phyloP scores from a whole-genome alignment of 2,329 filamentous ascomycete species.

The Clonostachys chloroleuca region DNA sequence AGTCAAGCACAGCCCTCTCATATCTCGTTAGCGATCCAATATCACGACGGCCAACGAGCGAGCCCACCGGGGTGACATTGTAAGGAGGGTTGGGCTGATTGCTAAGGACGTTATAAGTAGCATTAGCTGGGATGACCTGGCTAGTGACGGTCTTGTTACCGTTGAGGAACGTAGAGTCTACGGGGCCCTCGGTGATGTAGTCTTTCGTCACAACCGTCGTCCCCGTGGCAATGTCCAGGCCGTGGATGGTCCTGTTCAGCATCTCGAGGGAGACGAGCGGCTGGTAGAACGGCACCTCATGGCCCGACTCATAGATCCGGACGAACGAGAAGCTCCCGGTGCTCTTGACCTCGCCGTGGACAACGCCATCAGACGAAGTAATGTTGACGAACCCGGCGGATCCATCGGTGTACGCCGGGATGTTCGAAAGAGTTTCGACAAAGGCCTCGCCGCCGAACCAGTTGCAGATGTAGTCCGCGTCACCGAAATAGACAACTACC shows the following conservation, averaged over 20 bases:
- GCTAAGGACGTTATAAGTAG: no score
- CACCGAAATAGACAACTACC: conserved; percentile 88
- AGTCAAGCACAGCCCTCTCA: no score
- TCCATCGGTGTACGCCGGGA: conserved; percentile 73
- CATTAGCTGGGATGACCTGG: no score
- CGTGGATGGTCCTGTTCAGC: conserved; percentile 7
- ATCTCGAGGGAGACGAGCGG: conserved; percentile 5
- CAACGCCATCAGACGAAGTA: no score
- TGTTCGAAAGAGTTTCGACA: conserved; percentile 81
- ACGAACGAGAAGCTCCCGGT: conserved; percentile 6
- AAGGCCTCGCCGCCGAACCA: conserved; percentile 98
- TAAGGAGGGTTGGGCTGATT: no score
- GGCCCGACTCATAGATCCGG: conserved; percentile 6
- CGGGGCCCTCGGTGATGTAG: no score
- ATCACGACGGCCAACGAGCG: no score
- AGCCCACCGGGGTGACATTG: no score
- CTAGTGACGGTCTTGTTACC: no score
- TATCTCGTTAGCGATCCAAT: no score
- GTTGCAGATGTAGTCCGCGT: conserved; percentile 91
- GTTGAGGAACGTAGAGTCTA: no score
- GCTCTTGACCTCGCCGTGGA: conserved; percentile 6
- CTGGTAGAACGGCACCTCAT: conserved; percentile 7
- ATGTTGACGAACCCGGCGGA: conserved; percentile 60
- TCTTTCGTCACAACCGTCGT: no score
- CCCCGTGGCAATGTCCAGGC: conserved; percentile 1